Evolutionary conservation across 129 eudicot genomes (phyloP).

Genomic region (Silybum marianum): DNA sequence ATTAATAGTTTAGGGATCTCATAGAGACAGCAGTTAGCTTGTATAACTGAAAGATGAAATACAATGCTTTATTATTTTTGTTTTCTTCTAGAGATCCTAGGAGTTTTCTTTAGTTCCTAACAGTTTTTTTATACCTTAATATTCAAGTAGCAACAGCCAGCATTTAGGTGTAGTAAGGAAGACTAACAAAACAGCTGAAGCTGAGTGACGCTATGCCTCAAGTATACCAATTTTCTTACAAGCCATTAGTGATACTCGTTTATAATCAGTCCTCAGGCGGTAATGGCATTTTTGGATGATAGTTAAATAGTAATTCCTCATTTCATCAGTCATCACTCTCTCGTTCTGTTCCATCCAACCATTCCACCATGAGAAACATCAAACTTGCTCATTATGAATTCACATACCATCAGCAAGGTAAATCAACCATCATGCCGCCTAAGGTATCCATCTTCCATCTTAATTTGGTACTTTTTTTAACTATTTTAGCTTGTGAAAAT

Average conservation of each 20-base stretch:
- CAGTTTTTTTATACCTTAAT: not conserved
- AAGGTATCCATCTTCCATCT: not conserved
- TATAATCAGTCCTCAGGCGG: not conserved
- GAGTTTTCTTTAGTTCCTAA: not conserved
- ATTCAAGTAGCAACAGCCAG: not conserved
- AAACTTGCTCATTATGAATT: not conserved
- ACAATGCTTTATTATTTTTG: constrained; percentile 7
- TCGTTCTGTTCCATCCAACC: not conserved
- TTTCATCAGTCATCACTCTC: not conserved
- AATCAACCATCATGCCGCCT: not conserved
- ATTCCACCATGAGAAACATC: not conserved
- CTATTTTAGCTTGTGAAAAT: not conserved
- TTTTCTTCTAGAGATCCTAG: constrained; percentile 6
- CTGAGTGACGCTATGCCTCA: not conserved
- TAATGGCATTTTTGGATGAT: not conserved
- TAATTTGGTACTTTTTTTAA: not conserved
- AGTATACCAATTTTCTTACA: not conserved
- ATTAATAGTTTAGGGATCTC: constrained; percentile 24
- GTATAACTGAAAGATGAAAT: constrained; percentile 26
- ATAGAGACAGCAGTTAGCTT: constrained; percentile 30
- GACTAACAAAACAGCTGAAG: not conserved
- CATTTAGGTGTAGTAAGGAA: not conserved
- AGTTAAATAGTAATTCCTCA: not conserved
- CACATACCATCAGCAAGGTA: not conserved
- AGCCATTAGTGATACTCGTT: not conserved